phyloP scores from a whole-genome alignment of 257 asterid genomes.

The Gentiana dahurica region DNA sequence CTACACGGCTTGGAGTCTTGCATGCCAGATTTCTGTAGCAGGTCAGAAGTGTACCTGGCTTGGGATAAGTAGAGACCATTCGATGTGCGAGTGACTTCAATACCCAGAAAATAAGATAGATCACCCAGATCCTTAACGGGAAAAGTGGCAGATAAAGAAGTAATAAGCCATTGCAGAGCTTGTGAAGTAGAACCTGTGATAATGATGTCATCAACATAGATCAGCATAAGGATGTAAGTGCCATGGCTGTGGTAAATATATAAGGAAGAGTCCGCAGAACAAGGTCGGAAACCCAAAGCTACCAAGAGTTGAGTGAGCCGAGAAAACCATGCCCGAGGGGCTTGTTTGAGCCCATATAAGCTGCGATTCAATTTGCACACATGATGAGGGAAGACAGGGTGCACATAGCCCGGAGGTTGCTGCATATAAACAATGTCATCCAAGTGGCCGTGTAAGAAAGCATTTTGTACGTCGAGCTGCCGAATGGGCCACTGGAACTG shows the following conservation, averaged over 20 bases:
- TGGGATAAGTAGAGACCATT: background rate
- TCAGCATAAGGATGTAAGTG: background rate
- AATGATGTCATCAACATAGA: background rate
- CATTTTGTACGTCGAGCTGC: too few relatives aligned
- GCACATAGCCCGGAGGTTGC: background rate
- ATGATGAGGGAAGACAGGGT: too few relatives aligned
- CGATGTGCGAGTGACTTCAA: background rate
- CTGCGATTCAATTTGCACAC: background rate
- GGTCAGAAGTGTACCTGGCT: background rate
- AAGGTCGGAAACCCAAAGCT: background rate
- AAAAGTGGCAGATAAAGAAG: background rate
- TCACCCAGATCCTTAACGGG: slow-evolving; percentile 1
- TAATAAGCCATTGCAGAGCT: background rate
- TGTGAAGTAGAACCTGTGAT: background rate
- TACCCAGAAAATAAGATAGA: background rate
- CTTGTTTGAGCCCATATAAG: background rate
- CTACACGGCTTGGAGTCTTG: background rate
- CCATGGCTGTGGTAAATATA: background rate
- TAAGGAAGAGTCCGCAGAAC: background rate
- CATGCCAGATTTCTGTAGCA: background rate
- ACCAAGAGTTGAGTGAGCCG: background rate
- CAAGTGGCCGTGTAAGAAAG: too few relatives aligned
- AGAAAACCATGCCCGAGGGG: background rate
- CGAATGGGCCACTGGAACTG: too few relatives aligned
- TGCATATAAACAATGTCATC: too few relatives aligned